Evolutionary conservation across 371 early-diverging fungal genomes (phyloP).

Genomic region (Spiromyces aspiralis): DNA sequence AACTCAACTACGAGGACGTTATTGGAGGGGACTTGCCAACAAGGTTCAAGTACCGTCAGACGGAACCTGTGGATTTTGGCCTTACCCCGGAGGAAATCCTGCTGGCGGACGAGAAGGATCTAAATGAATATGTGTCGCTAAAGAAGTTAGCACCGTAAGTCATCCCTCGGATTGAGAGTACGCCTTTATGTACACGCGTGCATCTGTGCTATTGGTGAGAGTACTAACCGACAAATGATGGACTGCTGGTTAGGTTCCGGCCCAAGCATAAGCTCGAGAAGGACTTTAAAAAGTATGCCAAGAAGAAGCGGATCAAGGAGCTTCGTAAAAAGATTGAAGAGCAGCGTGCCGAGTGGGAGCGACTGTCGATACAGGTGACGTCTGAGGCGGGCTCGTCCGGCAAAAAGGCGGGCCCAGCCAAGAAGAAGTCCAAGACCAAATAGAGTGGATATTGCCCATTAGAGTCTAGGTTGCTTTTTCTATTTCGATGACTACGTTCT

Average conservation of each 20-base stretch:
- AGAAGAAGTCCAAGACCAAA: too few species aligned
- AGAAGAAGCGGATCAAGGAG: constrained; percentile 42
- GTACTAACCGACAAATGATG: not conserved
- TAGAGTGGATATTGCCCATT: too few species aligned
- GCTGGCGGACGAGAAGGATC: constrained; percentile 70
- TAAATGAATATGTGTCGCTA: constrained; percentile 69
- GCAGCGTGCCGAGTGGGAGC: constrained; percentile 17
- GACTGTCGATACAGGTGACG: too few species aligned
- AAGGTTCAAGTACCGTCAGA: constrained; percentile 78
- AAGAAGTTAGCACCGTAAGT: constrained; percentile 74
- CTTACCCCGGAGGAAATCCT: constrained; percentile 69
- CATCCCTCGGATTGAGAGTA: not conserved
- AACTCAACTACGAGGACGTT: constrained; percentile 87
- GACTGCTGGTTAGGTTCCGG: constrained; percentile 24
- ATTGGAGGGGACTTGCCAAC: constrained; percentile 65
- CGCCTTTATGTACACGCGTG: not conserved
- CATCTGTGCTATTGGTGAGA: not conserved
- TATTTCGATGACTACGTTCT: too few species aligned
- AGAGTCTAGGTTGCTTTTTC: too few species aligned
- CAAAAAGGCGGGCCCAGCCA: too few species aligned
- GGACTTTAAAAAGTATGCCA: constrained; percentile 30
- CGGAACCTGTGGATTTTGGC: constrained; percentile 55
- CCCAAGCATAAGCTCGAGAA: constrained; percentile 31
- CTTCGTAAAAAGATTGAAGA: constrained; percentile 32
- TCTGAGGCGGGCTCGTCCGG: too few species aligned